phyloP scores from a whole-genome alignment of 352 stramenopile genomes.

The Phytophthora quininea region DNA sequence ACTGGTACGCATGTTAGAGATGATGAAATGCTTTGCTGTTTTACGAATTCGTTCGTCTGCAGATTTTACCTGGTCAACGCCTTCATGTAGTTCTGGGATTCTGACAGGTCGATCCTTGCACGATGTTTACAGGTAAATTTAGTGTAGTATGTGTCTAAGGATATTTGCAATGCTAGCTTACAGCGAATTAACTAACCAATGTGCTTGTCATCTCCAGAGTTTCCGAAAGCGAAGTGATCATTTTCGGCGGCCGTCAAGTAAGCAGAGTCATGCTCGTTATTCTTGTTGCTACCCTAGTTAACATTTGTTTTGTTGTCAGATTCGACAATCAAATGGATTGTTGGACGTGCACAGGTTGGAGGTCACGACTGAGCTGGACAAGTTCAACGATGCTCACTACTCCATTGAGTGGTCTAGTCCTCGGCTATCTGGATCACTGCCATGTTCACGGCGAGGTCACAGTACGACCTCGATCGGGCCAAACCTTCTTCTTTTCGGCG shows the following conservation, averaged over 20 bases:
- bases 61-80: constrained; percentile 68
- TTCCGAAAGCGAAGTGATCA: constrained; percentile 47
- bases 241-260: constrained; percentile 77
- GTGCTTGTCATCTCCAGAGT: constrained; percentile 28
- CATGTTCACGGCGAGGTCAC: constrained; percentile 58
- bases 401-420: constrained; percentile 48
- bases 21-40: background rate
- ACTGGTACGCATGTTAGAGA: constrained; percentile 20
- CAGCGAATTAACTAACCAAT: background rate
- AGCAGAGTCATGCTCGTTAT: background rate
- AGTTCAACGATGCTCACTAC: constrained; percentile 14
- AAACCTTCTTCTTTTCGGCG: constrained; percentile 68
- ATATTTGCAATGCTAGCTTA: too few species aligned
- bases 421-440: constrained; percentile 40
- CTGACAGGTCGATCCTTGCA: constrained; percentile 63
- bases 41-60: constrained; percentile 8
- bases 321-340: constrained; percentile 68
- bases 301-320: constrained; percentile 35
- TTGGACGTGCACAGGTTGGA: constrained; percentile 53
- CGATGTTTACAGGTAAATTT: constrained; percentile 50
- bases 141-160: background rate
- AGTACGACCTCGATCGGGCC: constrained; percentile 61
- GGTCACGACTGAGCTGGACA: constrained; percentile 14
- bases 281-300: background rate
- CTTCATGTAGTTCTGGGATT: constrained; percentile 17